Base-by-base conservation (phyloP, 176 grass and related monocot species). In the Luzula sylvatica region DNA sequence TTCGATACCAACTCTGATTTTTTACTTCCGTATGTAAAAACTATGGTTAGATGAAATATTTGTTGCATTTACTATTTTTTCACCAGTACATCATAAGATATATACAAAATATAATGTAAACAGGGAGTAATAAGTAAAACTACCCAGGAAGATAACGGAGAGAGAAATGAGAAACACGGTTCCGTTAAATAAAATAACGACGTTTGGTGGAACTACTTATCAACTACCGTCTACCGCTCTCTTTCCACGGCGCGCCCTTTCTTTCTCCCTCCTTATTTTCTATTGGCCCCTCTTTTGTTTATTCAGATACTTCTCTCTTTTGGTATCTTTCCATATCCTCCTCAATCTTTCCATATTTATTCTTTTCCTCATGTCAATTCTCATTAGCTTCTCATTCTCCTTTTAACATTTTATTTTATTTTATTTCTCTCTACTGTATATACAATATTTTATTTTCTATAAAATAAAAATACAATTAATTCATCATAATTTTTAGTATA, bases 131-230 rank as follows among this genome's bases (percentile, higher is more conserved):
- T 15, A 5, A 3, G 56, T 52, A 23, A 63, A 44, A 42, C 40
- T 3, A 26, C 0, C n/a, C 30, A 15, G 4, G 2, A 38, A 6
- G 29, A 17, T 35, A 57, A 66, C 52, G 51, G 65, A 43, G 44
- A 29, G 26, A 44, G 20, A 30, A 9, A 26, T 20, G 26, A 15
- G 17, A 30, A 11, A 64, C 69, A 65, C 65, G 74, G 65, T 70
- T 78, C 74, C 74, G 69, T 70, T 52, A 42, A 16, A 18, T 25
- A 23, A 48, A 16, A 48, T 20, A 44, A 64, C 59, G 59, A 46
- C 81, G 67, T 86, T 79, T 57, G 75, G 81, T 75, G 39, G 75
- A 86, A 75, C 81, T 8, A 72, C 58, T 69, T 25, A 42, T 8
- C 29, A 45, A 50, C 18, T 59, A 32, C 30, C 81, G 50, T 70